phyloP scores from a whole-genome alignment of 1,139 yeast genomes.

The Blastobotrys buckinghamii region DNA sequence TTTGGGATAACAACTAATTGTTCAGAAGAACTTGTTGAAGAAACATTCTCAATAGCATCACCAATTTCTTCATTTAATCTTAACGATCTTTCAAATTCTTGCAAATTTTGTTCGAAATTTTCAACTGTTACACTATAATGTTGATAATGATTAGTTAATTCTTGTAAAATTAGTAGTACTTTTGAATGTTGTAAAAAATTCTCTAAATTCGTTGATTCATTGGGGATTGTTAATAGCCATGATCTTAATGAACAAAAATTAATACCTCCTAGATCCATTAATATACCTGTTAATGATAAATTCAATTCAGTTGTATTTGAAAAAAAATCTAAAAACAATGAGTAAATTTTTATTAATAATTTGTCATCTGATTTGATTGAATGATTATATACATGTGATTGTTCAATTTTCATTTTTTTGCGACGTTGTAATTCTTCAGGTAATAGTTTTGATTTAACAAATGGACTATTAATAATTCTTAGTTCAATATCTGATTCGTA shows the following conservation, averaged over 20 bases:
- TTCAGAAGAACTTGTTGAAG: not conserved
- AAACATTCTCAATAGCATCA: slow-evolving; percentile 11
- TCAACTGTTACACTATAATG: slow-evolving; percentile 15
- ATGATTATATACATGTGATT: slow-evolving; percentile 13
- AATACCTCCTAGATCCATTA: slow-evolving; percentile 23
- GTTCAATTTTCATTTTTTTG: slow-evolving; percentile 4
- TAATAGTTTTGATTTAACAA: slow-evolving; percentile 12
- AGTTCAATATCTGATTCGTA: slow-evolving; percentile 20
- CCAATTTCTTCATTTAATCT: slow-evolving; percentile 9
- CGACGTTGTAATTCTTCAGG: slow-evolving; percentile 15
- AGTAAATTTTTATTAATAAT: slow-evolving; percentile 16
- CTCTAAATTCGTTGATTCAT: not conserved
- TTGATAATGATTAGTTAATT: slow-evolving; percentile 15
- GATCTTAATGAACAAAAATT: slow-evolving; percentile 22
- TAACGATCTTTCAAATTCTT: slow-evolving; percentile 19
- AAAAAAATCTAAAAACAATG: slow-evolving; percentile 19
- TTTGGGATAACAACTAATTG: not conserved
- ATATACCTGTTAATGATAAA: slow-evolving; percentile 23
- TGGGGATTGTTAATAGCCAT: slow-evolving; percentile 19
- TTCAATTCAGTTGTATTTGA: slow-evolving; percentile 26
- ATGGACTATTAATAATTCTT: slow-evolving; percentile 18
- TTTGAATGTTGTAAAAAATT: slow-evolving; percentile 6
- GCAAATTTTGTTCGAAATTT: slow-evolving; percentile 13
- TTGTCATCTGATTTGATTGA: slow-evolving; percentile 18
- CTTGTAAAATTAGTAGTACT: slow-evolving; percentile 14